Evolutionary conservation across 176 grass and related monocot species (phyloP).

Genomic region (Ampelocalamus luodianensis): DNA sequence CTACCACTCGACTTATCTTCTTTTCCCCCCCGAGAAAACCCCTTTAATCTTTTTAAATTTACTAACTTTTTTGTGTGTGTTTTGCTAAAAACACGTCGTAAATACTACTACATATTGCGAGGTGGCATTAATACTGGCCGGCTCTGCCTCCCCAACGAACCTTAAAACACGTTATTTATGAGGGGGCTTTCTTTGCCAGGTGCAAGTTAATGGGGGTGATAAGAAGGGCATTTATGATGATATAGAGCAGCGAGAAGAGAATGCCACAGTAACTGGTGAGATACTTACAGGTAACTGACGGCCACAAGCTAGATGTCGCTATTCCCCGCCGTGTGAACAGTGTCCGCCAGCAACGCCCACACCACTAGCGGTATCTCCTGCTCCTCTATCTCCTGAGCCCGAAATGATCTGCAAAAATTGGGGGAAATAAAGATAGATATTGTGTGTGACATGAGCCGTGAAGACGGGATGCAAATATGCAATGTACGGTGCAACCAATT

Average conservation of each 20-base stretch:
- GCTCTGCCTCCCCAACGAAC: neutral
- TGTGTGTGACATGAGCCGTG: neutral
- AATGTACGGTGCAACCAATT: neutral
- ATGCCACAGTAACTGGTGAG: neutral
- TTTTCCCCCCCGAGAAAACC: too few species aligned
- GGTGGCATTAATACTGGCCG: neutral
- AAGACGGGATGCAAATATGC: neutral
- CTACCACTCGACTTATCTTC: too few species aligned
- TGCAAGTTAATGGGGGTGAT: neutral
- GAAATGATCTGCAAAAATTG: neutral
- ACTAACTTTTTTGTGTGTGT: neutral
- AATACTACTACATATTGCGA: neutral
- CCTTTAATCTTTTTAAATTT: too few species aligned
- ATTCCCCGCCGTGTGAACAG: slow-evolving; percentile 20
- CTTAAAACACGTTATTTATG: slow-evolving; percentile 25
- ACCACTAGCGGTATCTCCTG: neutral
- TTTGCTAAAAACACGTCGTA: neutral
- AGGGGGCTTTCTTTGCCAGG: neutral
- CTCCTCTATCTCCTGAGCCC: neutral
- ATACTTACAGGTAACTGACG: slow-evolving; percentile 34
- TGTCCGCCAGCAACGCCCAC: neutral
- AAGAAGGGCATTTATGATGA: neutral
- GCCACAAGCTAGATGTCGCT: neutral
- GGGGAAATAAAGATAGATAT: neutral
- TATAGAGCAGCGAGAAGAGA: neutral